Conservation (phyloP, 768 basidiomycete species). For the Artomyces pyxidatus region DNA sequence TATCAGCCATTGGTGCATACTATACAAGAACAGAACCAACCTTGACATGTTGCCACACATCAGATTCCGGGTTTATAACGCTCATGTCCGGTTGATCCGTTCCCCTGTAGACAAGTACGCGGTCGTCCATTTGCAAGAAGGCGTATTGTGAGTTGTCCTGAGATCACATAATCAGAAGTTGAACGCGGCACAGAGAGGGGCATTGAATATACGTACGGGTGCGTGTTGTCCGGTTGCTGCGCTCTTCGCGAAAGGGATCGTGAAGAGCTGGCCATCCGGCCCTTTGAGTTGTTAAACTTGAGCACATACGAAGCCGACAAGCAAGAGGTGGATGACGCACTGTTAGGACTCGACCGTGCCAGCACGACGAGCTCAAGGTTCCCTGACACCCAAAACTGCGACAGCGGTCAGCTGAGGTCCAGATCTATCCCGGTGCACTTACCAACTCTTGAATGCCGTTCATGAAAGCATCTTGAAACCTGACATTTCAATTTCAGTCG, state of each 20-base stretch:
- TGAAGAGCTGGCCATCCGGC: conserved; percentile 65
- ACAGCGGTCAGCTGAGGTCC: conserved; percentile 1
- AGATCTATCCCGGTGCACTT: conserved; percentile 20
- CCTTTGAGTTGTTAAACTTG: conserved; percentile 29
- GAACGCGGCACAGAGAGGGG: background rate
- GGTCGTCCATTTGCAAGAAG: conserved; percentile 92
- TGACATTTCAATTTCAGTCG: conserved; percentile 14
- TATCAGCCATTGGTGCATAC: too few species aligned
- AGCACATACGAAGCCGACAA: background rate
- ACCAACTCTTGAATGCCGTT: conserved; percentile 69
- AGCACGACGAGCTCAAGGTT: conserved; percentile 84
- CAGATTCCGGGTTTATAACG: conserved; percentile 94
- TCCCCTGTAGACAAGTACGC: conserved; percentile 87
- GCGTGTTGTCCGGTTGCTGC: conserved; percentile 87
- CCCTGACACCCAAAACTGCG: conserved; percentile 88
- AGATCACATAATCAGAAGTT: conserved; percentile 2
- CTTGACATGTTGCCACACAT: conserved; percentile 98
- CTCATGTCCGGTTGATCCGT: conserved; percentile 98
- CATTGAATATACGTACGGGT: conserved; percentile 58
- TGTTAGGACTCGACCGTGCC: conserved; percentile 42
- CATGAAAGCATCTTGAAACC: conserved; percentile 83
- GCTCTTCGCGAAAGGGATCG: conserved; percentile 91
- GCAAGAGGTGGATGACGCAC: conserved; percentile 29
- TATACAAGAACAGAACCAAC: conserved; percentile 21
- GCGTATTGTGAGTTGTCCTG: conserved; percentile 96